phyloP scores from a whole-genome alignment of 2,329 filamentous ascomycete species.

The Laburnicola sp. region DNA sequence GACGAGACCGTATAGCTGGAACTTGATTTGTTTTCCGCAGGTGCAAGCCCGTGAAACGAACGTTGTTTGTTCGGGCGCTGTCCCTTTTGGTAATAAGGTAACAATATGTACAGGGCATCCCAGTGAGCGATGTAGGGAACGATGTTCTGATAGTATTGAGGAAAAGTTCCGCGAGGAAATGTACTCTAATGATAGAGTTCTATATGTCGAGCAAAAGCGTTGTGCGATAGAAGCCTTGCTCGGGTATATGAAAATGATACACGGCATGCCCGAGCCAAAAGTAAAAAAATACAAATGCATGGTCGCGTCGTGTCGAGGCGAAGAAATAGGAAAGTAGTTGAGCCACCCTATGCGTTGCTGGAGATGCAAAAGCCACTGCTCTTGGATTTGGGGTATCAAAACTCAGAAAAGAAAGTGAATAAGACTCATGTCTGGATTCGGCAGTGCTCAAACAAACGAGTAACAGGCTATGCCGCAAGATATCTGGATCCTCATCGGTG shows the following conservation, averaged over 20 bases:
- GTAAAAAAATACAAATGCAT: background rate
- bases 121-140: background rate
- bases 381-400: slow-evolving; percentile 11
- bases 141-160: slow-evolving; percentile 3
- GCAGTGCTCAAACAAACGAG: background rate
- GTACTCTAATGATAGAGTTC: slow-evolving; percentile 9
- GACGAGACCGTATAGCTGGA: too few species aligned
- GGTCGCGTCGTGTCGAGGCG: background rate
- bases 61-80: too few species aligned
- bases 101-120: background rate
- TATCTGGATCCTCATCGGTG: background rate
- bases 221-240: background rate
- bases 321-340: background rate
- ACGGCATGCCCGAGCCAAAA: background rate
- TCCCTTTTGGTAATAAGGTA: background rate
- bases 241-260: slow-evolving; percentile 3
- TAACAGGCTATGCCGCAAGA: background rate
- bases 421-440: background rate
- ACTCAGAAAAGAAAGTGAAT: background rate
- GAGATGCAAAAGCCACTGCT: slow-evolving; percentile 1
- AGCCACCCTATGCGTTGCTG: slow-evolving; percentile 7
- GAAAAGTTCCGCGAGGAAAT: slow-evolving; percentile 12
- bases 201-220: slow-evolving; percentile 6
- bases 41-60: too few species aligned
- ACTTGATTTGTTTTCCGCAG: too few species aligned